These are phyloP conservation scores for Leonotis leonurus DNA, from an alignment of 257 asterid genomes.

Conservation along the genomic window DNA sequence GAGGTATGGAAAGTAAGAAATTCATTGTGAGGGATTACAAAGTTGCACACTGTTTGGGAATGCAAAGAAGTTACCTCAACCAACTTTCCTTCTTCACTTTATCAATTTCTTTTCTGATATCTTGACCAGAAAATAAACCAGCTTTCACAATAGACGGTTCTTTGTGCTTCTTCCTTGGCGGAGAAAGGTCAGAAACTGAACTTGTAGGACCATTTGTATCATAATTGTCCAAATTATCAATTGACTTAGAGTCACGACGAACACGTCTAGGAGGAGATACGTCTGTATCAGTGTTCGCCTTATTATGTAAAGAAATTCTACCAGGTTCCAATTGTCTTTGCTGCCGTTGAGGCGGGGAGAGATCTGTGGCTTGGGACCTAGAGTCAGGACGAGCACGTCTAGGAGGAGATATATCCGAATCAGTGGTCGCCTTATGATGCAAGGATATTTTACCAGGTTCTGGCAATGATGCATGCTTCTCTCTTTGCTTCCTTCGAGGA, in stretches of 20 bases:
- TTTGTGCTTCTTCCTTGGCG: conserved; percentile 54
- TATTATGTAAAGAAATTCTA: conserved; percentile 17
- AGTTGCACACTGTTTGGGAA: neutral
- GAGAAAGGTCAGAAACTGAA: conserved; percentile 57
- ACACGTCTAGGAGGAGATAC: conserved; percentile 57
- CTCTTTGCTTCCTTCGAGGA: conserved; percentile 35
- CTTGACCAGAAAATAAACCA: conserved; percentile 74
- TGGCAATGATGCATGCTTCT: too few species aligned
- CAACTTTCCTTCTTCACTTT: conserved; percentile 54
- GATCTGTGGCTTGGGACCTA: too few species aligned
- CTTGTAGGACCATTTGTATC: conserved; percentile 15
- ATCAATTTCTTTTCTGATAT: conserved; percentile 60
- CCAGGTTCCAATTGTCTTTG: conserved; percentile 25
- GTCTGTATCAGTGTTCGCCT: conserved; percentile 29
- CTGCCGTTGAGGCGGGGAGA: too few species aligned
- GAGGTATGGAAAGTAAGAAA: neutral
- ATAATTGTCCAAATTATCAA: conserved; percentile 4
- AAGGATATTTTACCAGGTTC: conserved; percentile 18
- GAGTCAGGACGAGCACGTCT: conserved; percentile 33
- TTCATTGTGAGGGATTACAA: neutral
- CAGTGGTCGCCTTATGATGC: conserved; percentile 14
- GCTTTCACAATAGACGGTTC: conserved; percentile 42
- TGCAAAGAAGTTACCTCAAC: conserved; percentile 45
- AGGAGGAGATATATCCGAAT: conserved; percentile 61
- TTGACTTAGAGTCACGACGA: conserved; percentile 21